Conservation (phyloP, 352 stramenopile genomes). For the Phytopythium montanum region DNA sequence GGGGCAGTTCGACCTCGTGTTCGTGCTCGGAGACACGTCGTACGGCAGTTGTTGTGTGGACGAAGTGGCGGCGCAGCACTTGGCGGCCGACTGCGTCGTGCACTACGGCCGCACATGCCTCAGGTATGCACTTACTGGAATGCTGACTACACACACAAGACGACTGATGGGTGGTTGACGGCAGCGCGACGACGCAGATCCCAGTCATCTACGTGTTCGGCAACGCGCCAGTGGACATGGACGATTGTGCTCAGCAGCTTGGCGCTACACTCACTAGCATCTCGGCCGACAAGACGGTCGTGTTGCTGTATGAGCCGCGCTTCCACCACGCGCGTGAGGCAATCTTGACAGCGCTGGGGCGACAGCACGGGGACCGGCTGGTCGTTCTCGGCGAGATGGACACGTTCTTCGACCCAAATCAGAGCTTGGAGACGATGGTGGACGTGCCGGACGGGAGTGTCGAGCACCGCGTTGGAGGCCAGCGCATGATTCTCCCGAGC, state of each 20-base stretch:
- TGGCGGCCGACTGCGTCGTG: constrained; percentile 91
- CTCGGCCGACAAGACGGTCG: constrained; percentile 44
- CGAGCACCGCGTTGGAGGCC: constrained; percentile 42
- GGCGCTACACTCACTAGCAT: constrained; percentile 21
- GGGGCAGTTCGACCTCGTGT: constrained; percentile 68
- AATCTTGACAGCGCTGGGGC: constrained; percentile 43
- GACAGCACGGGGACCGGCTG: constrained; percentile 29
- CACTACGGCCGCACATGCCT: constrained; percentile 96
- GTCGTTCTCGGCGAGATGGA: constrained; percentile 62
- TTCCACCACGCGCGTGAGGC: constrained; percentile 80
- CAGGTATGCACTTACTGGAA: constrained; percentile 17
- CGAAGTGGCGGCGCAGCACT: constrained; percentile 93
- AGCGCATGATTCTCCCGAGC: constrained; percentile 38
- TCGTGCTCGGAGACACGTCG: constrained; percentile 95
- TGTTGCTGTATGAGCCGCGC: constrained; percentile 90
- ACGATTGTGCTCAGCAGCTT: constrained; percentile 45
- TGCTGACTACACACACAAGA: neutral
- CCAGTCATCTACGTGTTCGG: constrained; percentile 92
- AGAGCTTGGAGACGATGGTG: constrained; percentile 11
- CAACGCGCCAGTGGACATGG: constrained; percentile 64
- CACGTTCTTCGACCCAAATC: constrained; percentile 61
- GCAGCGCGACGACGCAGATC: constrained; percentile 65
- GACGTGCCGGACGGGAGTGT: neutral
- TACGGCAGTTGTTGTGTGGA: constrained; percentile 96
- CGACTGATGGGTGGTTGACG: neutral